A percentile compares a stretch with the other conserved stretches of the same genome.
phyloP scores from a whole-genome alignment of 2,329 filamentous ascomycete genomes.

The Verticillium nubilum region DNA sequence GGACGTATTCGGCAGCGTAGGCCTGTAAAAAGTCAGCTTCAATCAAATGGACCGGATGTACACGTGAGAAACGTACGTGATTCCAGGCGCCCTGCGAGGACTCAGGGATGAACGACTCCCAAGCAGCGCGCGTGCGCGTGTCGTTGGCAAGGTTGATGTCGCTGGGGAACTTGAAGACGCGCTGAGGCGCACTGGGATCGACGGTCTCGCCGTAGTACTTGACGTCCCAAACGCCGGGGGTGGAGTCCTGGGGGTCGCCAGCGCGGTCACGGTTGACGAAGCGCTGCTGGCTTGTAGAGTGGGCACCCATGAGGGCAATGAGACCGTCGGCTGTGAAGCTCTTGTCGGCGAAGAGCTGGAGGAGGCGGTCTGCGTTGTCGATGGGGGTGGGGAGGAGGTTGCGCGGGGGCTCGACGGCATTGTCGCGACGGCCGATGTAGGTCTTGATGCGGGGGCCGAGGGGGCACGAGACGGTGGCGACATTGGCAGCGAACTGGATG shows the following conservation, averaged over 20 bases:
- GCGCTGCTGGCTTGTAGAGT: slow-evolving; percentile 44
- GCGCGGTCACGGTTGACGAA: slow-evolving; percentile 32
- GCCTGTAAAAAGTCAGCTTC: slow-evolving; percentile 23
- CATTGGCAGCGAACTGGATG: slow-evolving; percentile 45
- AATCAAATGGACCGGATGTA: neutral
- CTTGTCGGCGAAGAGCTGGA: slow-evolving; percentile 45
- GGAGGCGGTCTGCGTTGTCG: slow-evolving; percentile 40
- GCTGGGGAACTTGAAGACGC: slow-evolving; percentile 35
- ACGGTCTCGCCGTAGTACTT: slow-evolving; percentile 41
- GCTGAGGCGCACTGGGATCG: slow-evolving; percentile 20
- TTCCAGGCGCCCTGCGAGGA: slow-evolving; percentile 33
- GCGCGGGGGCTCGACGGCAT: slow-evolving; percentile 27
- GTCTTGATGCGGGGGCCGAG: slow-evolving; percentile 41
- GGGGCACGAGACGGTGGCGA: slow-evolving; percentile 42
- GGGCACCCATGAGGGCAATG: slow-evolving; percentile 49
- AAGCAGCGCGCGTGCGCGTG: slow-evolving; percentile 27
- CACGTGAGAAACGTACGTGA: slow-evolving; percentile 21
- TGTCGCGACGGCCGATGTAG: slow-evolving; percentile 46
- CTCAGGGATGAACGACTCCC: slow-evolving; percentile 27
- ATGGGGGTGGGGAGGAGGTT: slow-evolving; percentile 37
- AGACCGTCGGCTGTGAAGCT: slow-evolving; percentile 45
- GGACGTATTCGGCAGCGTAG: slow-evolving; percentile 47
- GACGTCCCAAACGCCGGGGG: slow-evolving; percentile 47
- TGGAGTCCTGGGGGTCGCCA: slow-evolving; percentile 44
- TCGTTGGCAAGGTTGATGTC: slow-evolving; percentile 33